phyloP scores from a whole-genome alignment of 495 filamentous ascomycete genomes.

The Hypomontagnella submonticulosa region DNA sequence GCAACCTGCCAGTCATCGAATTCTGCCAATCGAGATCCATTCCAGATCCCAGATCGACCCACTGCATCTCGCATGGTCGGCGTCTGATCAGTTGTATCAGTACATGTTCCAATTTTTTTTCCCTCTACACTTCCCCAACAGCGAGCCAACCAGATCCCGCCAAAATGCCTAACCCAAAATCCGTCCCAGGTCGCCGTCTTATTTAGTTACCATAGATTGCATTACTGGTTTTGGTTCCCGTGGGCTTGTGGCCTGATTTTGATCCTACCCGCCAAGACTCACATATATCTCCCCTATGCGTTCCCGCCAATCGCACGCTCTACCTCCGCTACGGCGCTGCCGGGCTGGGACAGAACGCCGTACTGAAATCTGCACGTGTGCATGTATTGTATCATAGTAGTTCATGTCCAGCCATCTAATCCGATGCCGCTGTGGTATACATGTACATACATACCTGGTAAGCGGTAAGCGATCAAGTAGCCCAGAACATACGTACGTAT shows the following conservation, averaged over 20 bases:
- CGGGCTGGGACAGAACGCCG: slow-evolving; percentile 5
- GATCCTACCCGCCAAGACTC: slow-evolving; percentile 35
- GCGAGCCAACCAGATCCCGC: too few relatives aligned
- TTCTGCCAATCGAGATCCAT: slow-evolving; percentile 46
- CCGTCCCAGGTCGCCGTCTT: slow-evolving; percentile 28
- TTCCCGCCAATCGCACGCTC: slow-evolving; percentile 16
- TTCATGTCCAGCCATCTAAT: slow-evolving; percentile 6
- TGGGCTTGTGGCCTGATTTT: slow-evolving; percentile 31
- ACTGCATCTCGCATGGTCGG: slow-evolving; percentile 34
- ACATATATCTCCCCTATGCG: not conserved
- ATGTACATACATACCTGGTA: slow-evolving; percentile 1
- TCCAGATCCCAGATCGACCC: slow-evolving; percentile 44
- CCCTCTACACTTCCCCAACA: slow-evolving; percentile 11
- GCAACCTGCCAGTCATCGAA: slow-evolving; percentile 27
- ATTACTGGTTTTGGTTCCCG: slow-evolving; percentile 10
- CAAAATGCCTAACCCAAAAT: slow-evolving; percentile 7
- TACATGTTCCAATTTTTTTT: slow-evolving; percentile 10
- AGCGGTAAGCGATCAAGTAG: too few relatives aligned
- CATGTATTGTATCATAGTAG: too few relatives aligned
- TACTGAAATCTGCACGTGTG: not conserved
- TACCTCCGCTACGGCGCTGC: slow-evolving; percentile 20
- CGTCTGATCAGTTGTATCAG: slow-evolving; percentile 19
- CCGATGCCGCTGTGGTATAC: slow-evolving; percentile 4
- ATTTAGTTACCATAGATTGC: slow-evolving; percentile 14
- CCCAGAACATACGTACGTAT: not conserved